Conservation (phyloP, 2,329 filamentous ascomycete genomes). For the Ophiostoma ulmi region DNA sequence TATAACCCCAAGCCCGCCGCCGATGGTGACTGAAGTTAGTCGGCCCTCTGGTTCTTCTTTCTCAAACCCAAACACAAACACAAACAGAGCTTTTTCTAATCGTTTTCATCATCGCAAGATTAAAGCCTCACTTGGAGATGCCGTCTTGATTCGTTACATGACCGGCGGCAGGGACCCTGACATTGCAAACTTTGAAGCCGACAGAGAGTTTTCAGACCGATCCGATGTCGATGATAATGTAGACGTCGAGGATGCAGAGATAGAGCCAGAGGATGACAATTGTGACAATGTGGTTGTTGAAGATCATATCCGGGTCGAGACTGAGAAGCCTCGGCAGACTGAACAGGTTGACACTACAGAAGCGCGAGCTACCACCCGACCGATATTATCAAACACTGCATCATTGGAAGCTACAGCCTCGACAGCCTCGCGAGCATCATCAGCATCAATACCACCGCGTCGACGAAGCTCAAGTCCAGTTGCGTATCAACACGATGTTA, state of each 20-base stretch:
- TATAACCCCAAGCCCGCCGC: conserved; percentile 49
- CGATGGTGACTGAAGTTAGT: conserved; percentile 44
- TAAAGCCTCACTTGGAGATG: conserved; percentile 56
- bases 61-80: conserved; percentile 32
- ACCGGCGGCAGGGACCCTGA: conserved; percentile 60
- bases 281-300: not conserved
- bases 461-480: not conserved
- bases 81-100: conserved; percentile 42
- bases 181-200: conserved; percentile 52
- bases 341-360: not conserved
- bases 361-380: not conserved
- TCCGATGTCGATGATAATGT: not conserved
- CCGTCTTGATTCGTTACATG: conserved; percentile 61
- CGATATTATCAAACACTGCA: not conserved
- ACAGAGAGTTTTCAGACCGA: not conserved
- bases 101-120: conserved; percentile 52
- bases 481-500: not conserved
- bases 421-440: not conserved
- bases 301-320: not conserved
- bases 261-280: not conserved
- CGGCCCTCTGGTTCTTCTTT: conserved; percentile 31
- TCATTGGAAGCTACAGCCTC: not conserved
- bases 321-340: not conserved
- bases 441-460: not conserved
- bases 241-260: not conserved